Percentiles rank a stretch among this genome's conserved stretches.
Conservation (phyloP, 257 asterid species). For the Echium plantagineum region DNA sequence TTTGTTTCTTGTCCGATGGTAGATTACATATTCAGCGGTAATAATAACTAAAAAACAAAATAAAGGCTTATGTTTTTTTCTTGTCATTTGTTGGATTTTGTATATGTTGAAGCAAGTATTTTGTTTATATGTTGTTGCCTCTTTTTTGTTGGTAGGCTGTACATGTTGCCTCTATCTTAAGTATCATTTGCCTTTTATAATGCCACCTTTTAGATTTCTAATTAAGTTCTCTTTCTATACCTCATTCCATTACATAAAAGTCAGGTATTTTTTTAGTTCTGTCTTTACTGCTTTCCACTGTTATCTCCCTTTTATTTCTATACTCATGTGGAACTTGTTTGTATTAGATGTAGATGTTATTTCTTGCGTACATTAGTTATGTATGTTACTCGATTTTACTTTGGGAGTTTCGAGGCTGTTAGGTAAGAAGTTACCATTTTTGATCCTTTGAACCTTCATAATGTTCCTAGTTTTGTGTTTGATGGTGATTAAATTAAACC, state of each 20-base stretch:
- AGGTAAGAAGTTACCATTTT: background rate
- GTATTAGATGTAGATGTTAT: background rate
- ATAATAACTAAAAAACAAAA: constrained; percentile 2
- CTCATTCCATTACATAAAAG: constrained; percentile 8
- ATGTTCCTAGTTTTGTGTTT: no score
- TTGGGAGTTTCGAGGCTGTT: background rate
- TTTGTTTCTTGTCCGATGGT: constrained; percentile 1
- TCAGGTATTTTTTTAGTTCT: background rate
- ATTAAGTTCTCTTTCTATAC: constrained; percentile 11
- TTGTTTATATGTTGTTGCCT: background rate
- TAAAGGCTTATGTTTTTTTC: constrained; percentile 8
- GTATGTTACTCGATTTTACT: background rate
- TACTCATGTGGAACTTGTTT: constrained; percentile 1
- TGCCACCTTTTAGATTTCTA: constrained; percentile 7
- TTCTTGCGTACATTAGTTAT: background rate
- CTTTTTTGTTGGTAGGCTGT: background rate
- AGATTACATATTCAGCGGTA: constrained; percentile 8
- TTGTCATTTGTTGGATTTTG: background rate
- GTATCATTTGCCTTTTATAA: constrained; percentile 1
- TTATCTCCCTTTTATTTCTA: background rate
- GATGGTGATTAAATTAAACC: background rate
- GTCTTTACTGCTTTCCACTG: background rate
- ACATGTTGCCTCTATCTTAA: constrained; percentile 4
- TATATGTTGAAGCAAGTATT: no score
- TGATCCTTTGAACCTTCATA: no score